Conservation (phyloP, 371 early-diverging fungal genomes). For the Syncephalis fuscata region DNA sequence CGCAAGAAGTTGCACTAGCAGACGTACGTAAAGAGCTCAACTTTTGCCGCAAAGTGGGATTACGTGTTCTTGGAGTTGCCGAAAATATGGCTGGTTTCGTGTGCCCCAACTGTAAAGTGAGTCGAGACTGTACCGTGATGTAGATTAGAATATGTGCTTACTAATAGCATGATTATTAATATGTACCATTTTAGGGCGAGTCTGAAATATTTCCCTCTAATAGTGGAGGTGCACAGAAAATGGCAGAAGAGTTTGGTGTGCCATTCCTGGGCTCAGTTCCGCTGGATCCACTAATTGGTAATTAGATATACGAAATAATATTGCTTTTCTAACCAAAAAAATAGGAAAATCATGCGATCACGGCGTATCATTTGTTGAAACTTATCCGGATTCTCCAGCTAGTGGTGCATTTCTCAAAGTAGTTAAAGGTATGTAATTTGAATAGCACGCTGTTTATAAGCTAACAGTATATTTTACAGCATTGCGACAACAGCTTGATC, state of each 20-base stretch:
- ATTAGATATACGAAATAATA: no score
- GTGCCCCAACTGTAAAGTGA: conserved; percentile 70
- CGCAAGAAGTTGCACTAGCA: conserved; percentile 91
- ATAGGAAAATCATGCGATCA: conserved; percentile 56
- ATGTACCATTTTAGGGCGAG: conserved; percentile 21
- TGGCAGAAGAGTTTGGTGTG: conserved; percentile 61
- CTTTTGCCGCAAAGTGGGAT: conserved; percentile 84
- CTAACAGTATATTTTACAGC: no score
- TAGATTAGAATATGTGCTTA: background rate
- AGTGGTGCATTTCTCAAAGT: conserved; percentile 54
- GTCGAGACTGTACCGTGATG: conserved; percentile 8
- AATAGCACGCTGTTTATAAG: no score
- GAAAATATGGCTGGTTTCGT: conserved; percentile 98
- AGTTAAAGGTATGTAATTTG: background rate
- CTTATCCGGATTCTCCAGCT: conserved; percentile 77
- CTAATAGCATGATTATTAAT: conserved; percentile 2
- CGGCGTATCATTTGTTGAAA: conserved; percentile 75
- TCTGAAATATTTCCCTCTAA: conserved; percentile 79
- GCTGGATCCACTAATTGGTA: conserved; percentile 74
- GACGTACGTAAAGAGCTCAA: conserved; percentile 94
- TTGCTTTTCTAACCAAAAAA: conserved; percentile 4
- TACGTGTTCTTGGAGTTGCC: conserved; percentile 87
- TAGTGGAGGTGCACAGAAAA: conserved; percentile 74
- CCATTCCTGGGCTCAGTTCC: conserved; percentile 77
- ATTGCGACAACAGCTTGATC: no score